These are phyloP conservation scores for Alternaria novae-zelandiae DNA, from an alignment of 2,329 filamentous ascomycete species.

Conservation along the genomic window DNA sequence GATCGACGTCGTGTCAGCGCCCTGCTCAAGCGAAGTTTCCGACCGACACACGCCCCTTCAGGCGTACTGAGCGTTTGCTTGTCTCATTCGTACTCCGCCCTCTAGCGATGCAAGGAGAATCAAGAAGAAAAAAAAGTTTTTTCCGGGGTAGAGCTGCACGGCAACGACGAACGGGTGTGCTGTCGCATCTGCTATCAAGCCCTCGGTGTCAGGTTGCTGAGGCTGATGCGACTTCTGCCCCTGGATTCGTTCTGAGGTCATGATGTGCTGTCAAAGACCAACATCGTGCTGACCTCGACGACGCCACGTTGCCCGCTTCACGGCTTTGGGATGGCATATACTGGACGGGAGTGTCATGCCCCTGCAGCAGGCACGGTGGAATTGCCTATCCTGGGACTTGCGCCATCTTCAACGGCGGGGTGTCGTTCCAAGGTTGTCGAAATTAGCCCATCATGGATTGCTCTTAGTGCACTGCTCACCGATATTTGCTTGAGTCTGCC, in stretches of 20 bases:
- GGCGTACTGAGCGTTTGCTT: slow-evolving; percentile 22
- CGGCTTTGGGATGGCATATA: slow-evolving; percentile 15
- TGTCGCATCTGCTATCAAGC: slow-evolving; percentile 13
- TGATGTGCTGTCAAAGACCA: slow-evolving; percentile 23
- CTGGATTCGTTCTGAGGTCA: slow-evolving; percentile 14
- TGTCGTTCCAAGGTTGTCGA: slow-evolving; percentile 32
- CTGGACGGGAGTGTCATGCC: slow-evolving; percentile 26
- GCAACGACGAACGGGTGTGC: slow-evolving; percentile 12
- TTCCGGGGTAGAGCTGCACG: neutral
- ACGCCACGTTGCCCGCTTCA: slow-evolving; percentile 27
- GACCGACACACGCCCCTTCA: slow-evolving; percentile 24
- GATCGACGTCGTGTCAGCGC: slow-evolving; percentile 42
- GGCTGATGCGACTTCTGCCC: slow-evolving; percentile 14
- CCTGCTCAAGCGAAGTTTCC: slow-evolving; percentile 26
- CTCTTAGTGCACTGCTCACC: slow-evolving; percentile 35
- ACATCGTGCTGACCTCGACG: slow-evolving; percentile 26
- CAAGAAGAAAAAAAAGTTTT: neutral
- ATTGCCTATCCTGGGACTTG: slow-evolving; percentile 34
- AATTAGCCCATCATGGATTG: slow-evolving; percentile 32
- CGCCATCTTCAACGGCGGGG: slow-evolving; percentile 33
- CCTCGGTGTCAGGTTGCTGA: slow-evolving; percentile 11
- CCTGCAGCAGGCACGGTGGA: slow-evolving; percentile 34
- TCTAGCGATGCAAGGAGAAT: slow-evolving; percentile 22
- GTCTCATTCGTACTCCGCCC: slow-evolving; percentile 25
- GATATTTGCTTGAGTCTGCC: slow-evolving; percentile 37